A percentile compares a stretch with the other conserved stretches of the same genome.
Conservation (phyloP, 2,329 filamentous ascomycete genomes). For the Tolypocladium cylindrosporum region DNA sequence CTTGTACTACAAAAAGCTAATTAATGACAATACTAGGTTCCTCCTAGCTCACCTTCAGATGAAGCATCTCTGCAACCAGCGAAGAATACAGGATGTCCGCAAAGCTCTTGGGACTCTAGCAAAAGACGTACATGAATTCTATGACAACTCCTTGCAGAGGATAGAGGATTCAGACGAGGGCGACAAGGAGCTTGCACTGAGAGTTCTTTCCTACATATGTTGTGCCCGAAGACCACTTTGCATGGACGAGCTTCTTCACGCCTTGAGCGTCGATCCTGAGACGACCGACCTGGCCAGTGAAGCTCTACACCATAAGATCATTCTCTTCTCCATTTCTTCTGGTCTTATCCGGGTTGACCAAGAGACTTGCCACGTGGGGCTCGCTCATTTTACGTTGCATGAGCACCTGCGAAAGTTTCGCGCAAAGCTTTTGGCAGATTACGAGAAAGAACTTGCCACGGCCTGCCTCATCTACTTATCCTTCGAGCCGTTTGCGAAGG, state of each 20-base stretch:
- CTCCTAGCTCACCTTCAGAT: no score
- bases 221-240: conserved; percentile 5
- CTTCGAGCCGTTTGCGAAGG: conserved; percentile 3
- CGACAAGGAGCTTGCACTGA: conserved; percentile 1
- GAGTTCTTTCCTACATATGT: conserved; percentile 3
- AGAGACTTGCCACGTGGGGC: conserved; percentile 1
- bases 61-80: no score
- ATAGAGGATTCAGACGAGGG: conserved; percentile 1
- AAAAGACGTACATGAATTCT: conserved; percentile 5
- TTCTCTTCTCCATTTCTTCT: conserved; percentile 4
- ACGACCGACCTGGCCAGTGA: conserved; percentile 2
- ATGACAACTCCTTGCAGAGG: conserved; percentile 2
- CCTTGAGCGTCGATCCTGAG: conserved; percentile 4
- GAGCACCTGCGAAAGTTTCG: conserved; percentile 4
- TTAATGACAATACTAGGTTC: no score
- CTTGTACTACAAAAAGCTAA: no score
- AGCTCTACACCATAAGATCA: conserved; percentile 1
- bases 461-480: conserved; percentile 5
- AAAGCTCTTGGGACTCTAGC: conserved; percentile 2
- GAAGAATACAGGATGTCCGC: conserved; percentile 1
- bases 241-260: conserved; percentile 6
- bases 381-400: no score
- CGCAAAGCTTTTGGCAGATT: neutral
- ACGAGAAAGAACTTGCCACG: conserved; percentile 1
- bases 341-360: conserved; percentile 4